Percentiles rank a stretch among this genome's conserved stretches.
phyloP scores from a whole-genome alignment of 2,329 filamentous ascomycete genomes.

The Macrophomina tecta region DNA sequence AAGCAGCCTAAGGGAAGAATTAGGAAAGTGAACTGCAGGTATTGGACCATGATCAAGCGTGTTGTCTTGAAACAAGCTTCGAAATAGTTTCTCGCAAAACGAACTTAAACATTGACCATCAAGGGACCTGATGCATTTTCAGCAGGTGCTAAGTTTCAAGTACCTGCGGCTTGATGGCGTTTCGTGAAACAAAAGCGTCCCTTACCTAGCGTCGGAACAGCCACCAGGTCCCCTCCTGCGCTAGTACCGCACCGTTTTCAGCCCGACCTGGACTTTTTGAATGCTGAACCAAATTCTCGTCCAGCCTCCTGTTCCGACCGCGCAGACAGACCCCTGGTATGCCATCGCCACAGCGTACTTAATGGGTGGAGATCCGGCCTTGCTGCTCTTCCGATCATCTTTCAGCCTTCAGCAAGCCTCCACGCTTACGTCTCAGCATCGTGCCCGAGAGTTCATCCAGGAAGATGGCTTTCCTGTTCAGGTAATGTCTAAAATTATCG shows the following conservation, averaged over 20 bases:
- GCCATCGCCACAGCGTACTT: background rate
- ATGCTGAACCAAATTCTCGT: background rate
- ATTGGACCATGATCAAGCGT: no score
- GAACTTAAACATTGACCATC: background rate
- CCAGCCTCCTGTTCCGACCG: background rate
- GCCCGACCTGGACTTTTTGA: background rate
- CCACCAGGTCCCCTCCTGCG: background rate
- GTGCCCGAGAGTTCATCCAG: background rate
- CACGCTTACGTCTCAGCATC: background rate
- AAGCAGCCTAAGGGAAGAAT: no score
- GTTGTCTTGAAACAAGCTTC: no score
- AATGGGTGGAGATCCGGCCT: background rate
- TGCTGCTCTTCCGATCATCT: no score
- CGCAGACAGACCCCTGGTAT: background rate
- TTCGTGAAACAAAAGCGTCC: background rate
- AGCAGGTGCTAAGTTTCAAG: background rate
- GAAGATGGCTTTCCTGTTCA: background rate
- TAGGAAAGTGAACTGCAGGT: no score
- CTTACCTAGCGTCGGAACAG: background rate
- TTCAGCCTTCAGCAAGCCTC: background rate
- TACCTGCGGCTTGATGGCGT: constrained; percentile 6
- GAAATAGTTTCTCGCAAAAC: background rate
- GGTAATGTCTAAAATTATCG: background rate
- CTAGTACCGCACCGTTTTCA: background rate
- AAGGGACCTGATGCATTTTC: background rate